Base-by-base conservation (phyloP, 2,329 filamentous ascomycete species). In the Beauveria medogensis region DNA sequence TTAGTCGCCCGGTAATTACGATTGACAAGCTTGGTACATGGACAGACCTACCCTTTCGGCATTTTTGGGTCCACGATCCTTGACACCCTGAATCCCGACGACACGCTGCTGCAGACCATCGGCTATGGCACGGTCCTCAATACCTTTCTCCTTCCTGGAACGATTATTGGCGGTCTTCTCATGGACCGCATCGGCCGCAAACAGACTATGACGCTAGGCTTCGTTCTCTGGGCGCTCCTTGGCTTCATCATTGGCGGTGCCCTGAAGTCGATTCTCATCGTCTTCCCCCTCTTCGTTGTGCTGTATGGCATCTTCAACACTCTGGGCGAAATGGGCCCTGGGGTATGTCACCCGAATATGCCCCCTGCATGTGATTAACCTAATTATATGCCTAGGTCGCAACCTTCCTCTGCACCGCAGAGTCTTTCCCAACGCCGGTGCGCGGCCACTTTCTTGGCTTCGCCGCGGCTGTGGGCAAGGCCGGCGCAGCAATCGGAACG, bases 371-470 rank as follows among this genome's bases (percentile, higher is more conserved):
- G 9, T 30, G 8, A 30, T 30, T 10, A 30, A 30, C 8, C 8
- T 6, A 30, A 44, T 58, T 26, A 60, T 30, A 40, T 14, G 14
- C 78, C 20, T 40, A 67, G 65, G 65, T 66, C 16, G 65, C 63
- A 65, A 75, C 81, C 3, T 79, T 79, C 2, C 69, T 82, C 1
- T 70, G 81, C 3, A 78, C 75, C 1, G 78, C 76, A 5, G 80
- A 82, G 65, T 74, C 76, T 1, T 82, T 79, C 62, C 75, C 79
- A 0, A 82, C 80, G 0, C 76, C 78, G 0, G 75, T 81, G 0
- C 71, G 79, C 10, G 80, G 80, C 0, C 78, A 76, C 14, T 79
- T 78, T 59, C 79, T 80, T 40, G 79, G 79, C 0, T 67, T 81
- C 9, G 78, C 77, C 1, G 79, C 79, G 0, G 80, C 78, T 0